phyloP scores from a whole-genome alignment of 305 asterid genomes.

The Plantago coronopus region DNA sequence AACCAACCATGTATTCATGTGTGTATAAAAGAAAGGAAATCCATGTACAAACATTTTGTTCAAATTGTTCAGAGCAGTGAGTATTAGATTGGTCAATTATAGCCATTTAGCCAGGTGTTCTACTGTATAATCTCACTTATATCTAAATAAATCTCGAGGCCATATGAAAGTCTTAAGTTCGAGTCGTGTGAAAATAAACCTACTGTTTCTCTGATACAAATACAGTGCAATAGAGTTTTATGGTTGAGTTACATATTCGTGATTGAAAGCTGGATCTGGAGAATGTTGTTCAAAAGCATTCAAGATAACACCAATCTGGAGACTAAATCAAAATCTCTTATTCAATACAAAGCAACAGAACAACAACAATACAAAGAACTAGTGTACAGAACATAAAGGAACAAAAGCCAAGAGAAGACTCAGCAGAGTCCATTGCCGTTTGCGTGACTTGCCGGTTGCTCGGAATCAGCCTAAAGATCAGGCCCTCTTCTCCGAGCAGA shows the following conservation, averaged over 20 bases:
- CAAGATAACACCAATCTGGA: no score
- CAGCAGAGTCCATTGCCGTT: slow-evolving; percentile 54
- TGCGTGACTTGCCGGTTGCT: slow-evolving; percentile 69
- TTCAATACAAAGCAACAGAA: slow-evolving; percentile 9
- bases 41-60: slow-evolving; percentile 27
- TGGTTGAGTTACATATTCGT: no score
- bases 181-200: no score
- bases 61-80: slow-evolving; percentile 22
- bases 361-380: not conserved
- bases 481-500: slow-evolving; percentile 28
- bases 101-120: no score
- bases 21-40: slow-evolving; percentile 44
- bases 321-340: slow-evolving; percentile 2
- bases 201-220: no score
- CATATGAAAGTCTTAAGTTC: no score
- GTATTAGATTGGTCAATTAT: slow-evolving; percentile 24
- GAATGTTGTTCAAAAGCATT: not conserved
- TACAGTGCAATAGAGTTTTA: no score
- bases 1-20: slow-evolving; percentile 43
- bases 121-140: no score
- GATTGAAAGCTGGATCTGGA: not conserved
- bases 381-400: slow-evolving; percentile 13
- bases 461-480: slow-evolving; percentile 19
- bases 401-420: slow-evolving; percentile 44
- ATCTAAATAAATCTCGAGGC: no score